Conservation (phyloP, 768 basidiomycete species). For the Ramaria sp. region DNA sequence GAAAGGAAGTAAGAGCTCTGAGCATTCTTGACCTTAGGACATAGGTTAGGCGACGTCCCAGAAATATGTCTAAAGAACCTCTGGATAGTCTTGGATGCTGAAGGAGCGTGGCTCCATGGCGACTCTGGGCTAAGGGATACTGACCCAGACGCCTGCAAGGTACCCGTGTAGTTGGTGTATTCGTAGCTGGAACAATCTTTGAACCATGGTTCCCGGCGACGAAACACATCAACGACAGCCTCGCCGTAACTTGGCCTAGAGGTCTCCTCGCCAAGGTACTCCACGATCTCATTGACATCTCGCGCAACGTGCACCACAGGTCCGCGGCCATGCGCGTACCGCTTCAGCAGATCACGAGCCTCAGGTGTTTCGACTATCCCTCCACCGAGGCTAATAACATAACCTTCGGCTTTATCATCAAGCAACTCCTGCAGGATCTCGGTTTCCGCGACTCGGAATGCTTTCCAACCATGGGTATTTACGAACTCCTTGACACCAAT, state of each 20-base stretch:
- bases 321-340: constrained; percentile 48
- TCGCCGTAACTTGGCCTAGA: constrained; percentile 86
- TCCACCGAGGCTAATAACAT: constrained; percentile 87
- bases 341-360: constrained; percentile 61
- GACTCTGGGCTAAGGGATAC: not conserved
- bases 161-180: constrained; percentile 65
- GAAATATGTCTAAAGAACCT: constrained; percentile 88
- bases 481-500: constrained; percentile 69
- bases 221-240: constrained; percentile 71
- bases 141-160: constrained; percentile 6
- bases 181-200: constrained; percentile 70
- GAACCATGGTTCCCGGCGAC: constrained; percentile 80
- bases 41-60: constrained; percentile 56
- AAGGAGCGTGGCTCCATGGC: constrained; percentile 9
- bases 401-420: constrained; percentile 37
- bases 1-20: constrained; percentile 86
- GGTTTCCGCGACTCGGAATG: constrained; percentile 77
- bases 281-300: constrained; percentile 69
- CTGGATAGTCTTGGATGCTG: constrained; percentile 29
- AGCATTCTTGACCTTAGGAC: constrained; percentile 38
- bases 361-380: constrained; percentile 83
- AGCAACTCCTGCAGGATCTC: constrained; percentile 61
- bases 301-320: constrained; percentile 81
- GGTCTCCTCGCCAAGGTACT: constrained; percentile 67
- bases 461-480: constrained; percentile 73